phyloP scores from a whole-genome alignment of 1,284 basidiomycete genomes.

The Agaricales sp. region DNA sequence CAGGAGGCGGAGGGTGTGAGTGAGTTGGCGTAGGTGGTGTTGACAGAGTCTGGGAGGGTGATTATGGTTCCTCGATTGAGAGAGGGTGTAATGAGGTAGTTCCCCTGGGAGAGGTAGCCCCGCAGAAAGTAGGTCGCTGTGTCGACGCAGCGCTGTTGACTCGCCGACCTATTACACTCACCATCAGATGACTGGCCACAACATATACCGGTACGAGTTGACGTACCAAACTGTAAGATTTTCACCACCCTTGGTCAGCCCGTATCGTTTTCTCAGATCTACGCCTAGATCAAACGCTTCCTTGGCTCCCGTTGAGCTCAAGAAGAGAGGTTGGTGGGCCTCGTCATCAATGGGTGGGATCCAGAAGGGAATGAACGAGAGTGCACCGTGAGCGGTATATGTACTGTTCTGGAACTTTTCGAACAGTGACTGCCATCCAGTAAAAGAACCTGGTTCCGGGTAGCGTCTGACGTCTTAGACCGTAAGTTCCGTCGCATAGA shows the following conservation, averaged over 20 bases:
- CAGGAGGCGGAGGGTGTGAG: conserved; percentile 29
- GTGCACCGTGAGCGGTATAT: conserved; percentile 26
- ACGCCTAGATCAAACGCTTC: conserved; percentile 31
- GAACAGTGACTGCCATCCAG: conserved; percentile 26
- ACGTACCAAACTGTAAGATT: conserved; percentile 33
- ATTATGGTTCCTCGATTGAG: conserved; percentile 25
- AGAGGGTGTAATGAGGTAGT: conserved; percentile 20
- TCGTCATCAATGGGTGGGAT: conserved; percentile 27
- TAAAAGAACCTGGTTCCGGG: conserved; percentile 29
- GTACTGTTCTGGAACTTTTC: conserved; percentile 29
- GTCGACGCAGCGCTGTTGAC: conserved; percentile 30
- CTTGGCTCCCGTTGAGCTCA: conserved; percentile 25
- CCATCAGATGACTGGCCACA: no score
- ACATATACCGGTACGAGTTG: no score
- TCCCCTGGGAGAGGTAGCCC: conserved; percentile 32
- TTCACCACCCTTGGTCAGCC: conserved; percentile 26
- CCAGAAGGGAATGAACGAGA: conserved; percentile 31
- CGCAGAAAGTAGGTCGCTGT: conserved; percentile 28
- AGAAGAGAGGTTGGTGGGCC: conserved; percentile 26
- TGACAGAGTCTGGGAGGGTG: conserved; percentile 28
- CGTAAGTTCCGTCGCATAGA: no score
- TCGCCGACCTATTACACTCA: conserved; percentile 22
- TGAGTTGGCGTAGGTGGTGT: conserved; percentile 31
- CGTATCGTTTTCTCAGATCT: conserved; percentile 26
- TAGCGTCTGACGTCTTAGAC: conserved; percentile 29